Evolutionary conservation across 1,139 yeast genomes (phyloP).

Genomic region (Debaryomyces sp.): DNA sequence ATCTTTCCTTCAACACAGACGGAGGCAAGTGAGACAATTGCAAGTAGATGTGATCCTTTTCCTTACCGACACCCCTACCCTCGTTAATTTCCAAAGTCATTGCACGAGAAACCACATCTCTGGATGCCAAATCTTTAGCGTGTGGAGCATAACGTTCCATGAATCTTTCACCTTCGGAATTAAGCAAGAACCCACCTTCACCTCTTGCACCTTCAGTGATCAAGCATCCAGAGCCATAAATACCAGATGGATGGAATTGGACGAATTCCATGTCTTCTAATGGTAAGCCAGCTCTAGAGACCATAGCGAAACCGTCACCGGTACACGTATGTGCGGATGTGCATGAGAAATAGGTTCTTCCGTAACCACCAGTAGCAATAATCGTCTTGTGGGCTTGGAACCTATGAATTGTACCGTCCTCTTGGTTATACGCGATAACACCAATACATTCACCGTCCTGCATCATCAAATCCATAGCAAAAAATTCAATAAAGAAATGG

Average conservation of each 20-base stretch:
- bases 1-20: conserved; percentile 87
- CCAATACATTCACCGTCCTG: conserved; percentile 97
- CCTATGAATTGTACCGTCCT: conserved; percentile 97
- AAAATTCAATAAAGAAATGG: conserved; percentile 96
- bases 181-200: conserved; percentile 97
- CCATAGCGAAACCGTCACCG: conserved; percentile 99
- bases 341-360: conserved; percentile 98
- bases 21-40: conserved; percentile 96
- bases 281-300: conserved; percentile 96
- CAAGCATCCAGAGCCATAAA: conserved; percentile 97
- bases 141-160: conserved; percentile 99
- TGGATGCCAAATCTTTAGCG: conserved; percentile 97
- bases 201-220: conserved; percentile 99
- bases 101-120: conserved; percentile 98
- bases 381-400: conserved; percentile 96
- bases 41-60: conserved; percentile 91
- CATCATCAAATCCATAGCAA: conserved; percentile 93
- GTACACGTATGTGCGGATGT: conserved; percentile 99
- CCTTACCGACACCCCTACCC: conserved; percentile 99
- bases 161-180: conserved; percentile 98
- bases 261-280: conserved; percentile 97
- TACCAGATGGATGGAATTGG: conserved; percentile 99
- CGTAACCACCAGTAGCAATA: conserved; percentile 98
- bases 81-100: conserved; percentile 98
- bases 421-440: conserved; percentile 96